These are phyloP conservation scores for Nemania sp. DNA, from an alignment of 2,329 filamentous ascomycete species.

Conservation along the genomic window DNA sequence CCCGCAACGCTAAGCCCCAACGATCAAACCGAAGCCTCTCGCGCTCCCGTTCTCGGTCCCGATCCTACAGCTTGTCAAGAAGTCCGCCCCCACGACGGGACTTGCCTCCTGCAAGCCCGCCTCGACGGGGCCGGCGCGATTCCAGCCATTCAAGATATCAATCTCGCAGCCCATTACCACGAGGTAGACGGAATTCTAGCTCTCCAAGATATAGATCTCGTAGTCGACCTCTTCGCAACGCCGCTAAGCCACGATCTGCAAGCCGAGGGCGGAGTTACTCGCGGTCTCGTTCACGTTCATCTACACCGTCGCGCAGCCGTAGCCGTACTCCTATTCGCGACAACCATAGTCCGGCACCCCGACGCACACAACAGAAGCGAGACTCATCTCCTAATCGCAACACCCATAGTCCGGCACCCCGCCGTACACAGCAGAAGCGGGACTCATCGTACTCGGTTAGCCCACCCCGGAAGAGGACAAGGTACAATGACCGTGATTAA, in stretches of 20 bases:
- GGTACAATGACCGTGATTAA: conserved; percentile 29
- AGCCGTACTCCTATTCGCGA: conserved; percentile 27
- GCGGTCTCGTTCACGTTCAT: conserved; percentile 31
- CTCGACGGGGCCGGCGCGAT: conserved; percentile 17
- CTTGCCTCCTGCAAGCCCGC: conserved; percentile 17
- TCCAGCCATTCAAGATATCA: conserved; percentile 22
- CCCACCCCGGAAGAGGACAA: conserved; percentile 31
- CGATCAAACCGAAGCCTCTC: conserved; percentile 34
- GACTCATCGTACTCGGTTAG: conserved; percentile 30
- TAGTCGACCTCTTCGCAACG: conserved; percentile 22
- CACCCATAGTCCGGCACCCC: conserved; percentile 28
- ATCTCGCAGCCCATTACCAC: conserved; percentile 31
- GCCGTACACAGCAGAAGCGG: conserved; percentile 20
- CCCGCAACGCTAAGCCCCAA: conserved; percentile 39
- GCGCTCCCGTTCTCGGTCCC: conserved; percentile 22
- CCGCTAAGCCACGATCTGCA: conserved; percentile 28
- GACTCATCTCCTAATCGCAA: conserved; percentile 29
- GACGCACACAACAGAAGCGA: conserved; percentile 28
- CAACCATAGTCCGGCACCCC: conserved; percentile 31
- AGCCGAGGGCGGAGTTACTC: conserved; percentile 33
- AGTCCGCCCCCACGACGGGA: conserved; percentile 18
- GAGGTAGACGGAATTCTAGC: conserved; percentile 22
- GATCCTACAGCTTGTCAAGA: conserved; percentile 27
- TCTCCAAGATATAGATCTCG: conserved; percentile 25
- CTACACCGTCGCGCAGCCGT: conserved; percentile 34